Conservation (phyloP, 306 rosid species). For the Lagenaria siceraria region DNA sequence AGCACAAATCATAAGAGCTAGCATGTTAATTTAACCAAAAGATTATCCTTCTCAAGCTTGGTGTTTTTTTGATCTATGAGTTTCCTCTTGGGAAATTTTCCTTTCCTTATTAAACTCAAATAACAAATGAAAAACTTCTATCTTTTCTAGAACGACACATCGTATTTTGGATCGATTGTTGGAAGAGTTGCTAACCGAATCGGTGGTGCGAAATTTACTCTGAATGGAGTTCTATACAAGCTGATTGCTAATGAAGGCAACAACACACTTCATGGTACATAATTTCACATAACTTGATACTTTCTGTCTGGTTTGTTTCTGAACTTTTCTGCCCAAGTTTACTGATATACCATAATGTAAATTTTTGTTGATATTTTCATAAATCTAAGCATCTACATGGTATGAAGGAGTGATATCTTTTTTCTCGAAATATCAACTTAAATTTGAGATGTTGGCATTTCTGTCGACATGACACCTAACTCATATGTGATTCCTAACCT, state of each 20-base stretch:
- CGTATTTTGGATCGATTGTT: slow-evolving; percentile 57
- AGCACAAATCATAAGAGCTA: background rate
- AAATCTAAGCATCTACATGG: background rate
- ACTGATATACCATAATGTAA: background rate
- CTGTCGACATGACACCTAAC: background rate
- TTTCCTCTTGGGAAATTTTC: background rate
- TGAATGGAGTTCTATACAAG: slow-evolving; percentile 50
- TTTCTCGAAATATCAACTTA: background rate
- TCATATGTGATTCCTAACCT: background rate
- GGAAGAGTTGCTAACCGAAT: slow-evolving; percentile 87
- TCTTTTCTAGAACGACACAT: slow-evolving; percentile 41
- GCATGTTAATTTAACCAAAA: background rate
- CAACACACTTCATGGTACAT: slow-evolving; percentile 66
- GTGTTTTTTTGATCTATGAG: background rate
- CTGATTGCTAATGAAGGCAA: slow-evolving; percentile 61
- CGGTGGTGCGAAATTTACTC: slow-evolving; percentile 63
- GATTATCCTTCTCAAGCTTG: background rate
- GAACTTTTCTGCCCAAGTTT: background rate
- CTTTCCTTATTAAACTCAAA: background rate
- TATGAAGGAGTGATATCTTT: background rate
- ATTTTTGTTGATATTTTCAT: background rate
- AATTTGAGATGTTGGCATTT: background rate
- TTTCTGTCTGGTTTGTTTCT: background rate
- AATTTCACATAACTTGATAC: background rate
- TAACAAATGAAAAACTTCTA: background rate